Percentiles rank a stretch among this genome's conserved stretches.
Conservation (phyloP, 2,329 filamentous ascomycete genomes). For the Tolypocladium capitatum region DNA sequence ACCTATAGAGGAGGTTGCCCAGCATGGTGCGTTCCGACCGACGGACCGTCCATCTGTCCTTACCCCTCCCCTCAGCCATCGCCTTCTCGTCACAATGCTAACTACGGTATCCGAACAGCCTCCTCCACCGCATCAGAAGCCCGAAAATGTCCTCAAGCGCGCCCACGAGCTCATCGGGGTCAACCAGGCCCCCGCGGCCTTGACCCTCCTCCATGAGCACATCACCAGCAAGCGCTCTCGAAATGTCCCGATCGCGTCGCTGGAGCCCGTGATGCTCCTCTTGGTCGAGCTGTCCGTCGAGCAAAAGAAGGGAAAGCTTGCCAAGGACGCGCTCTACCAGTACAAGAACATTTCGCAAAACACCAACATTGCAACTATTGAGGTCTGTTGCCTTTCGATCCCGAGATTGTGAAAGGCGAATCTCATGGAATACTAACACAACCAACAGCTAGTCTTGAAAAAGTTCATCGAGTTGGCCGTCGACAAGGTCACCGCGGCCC, state of each 20-base stretch:
- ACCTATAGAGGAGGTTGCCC: constrained; percentile 36
- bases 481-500: constrained; percentile 88
- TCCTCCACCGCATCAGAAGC: constrained; percentile 92
- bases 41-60: constrained; percentile 7
- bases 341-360: constrained; percentile 99
- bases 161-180: constrained; percentile 98
- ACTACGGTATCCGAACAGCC: constrained; percentile 41
- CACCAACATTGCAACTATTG: constrained; percentile 95
- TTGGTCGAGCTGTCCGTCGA: constrained; percentile 95
- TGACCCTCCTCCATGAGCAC: constrained; percentile 96
- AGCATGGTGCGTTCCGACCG: constrained; percentile 28
- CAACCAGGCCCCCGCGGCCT: constrained; percentile 79
- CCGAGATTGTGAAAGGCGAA: not conserved
- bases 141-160: constrained; percentile 98
- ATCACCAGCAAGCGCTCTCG: constrained; percentile 96
- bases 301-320: constrained; percentile 93
- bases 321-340: constrained; percentile 97
- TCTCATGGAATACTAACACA: constrained; percentile 4
- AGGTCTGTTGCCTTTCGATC: constrained; percentile 39
- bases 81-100: constrained; percentile 12
- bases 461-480: constrained; percentile 96
- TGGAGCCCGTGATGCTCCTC: constrained; percentile 97
- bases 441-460: constrained; percentile 67
- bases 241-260: constrained; percentile 87
- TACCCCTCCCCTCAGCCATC: constrained; percentile 15